Percentiles rank a stretch among this genome's conserved stretches.
Conservation (phyloP, 2,329 filamentous ascomycete species). For the Penicillium sp. region DNA sequence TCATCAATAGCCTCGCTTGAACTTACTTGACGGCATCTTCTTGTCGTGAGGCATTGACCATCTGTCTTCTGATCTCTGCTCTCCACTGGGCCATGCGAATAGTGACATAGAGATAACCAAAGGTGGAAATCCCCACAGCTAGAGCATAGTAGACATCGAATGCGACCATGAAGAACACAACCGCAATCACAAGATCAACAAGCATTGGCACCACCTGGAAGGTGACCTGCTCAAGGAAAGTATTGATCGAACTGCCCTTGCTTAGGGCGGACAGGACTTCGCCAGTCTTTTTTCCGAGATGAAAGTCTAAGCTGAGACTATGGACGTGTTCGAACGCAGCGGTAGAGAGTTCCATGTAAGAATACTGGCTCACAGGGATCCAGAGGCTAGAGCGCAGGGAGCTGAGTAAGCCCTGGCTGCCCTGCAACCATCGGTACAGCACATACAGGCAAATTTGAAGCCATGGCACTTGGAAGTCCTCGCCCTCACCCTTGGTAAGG, state of each 20-base stretch:
- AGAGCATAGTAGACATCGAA: slow-evolving; percentile 91
- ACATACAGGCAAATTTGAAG: slow-evolving; percentile 72
- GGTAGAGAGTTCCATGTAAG: slow-evolving; percentile 88
- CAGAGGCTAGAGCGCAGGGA: slow-evolving; percentile 80
- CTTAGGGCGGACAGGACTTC: slow-evolving; percentile 93
- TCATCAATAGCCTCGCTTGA: not conserved
- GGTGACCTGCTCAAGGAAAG: slow-evolving; percentile 92
- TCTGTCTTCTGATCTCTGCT: slow-evolving; percentile 83
- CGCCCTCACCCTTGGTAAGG: slow-evolving; percentile 59
- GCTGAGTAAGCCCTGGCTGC: slow-evolving; percentile 81
- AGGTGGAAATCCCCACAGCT: slow-evolving; percentile 84
- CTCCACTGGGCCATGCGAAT: slow-evolving; percentile 93
- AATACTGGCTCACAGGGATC: slow-evolving; percentile 97
- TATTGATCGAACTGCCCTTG: slow-evolving; percentile 94
- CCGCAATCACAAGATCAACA: slow-evolving; percentile 80
- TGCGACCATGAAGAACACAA: slow-evolving; percentile 71
- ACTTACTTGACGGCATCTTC: slow-evolving; percentile 88
- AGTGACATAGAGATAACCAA: slow-evolving; percentile 94
- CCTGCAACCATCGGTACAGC: slow-evolving; percentile 76
- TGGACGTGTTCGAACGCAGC: slow-evolving; percentile 98
- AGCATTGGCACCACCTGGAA: slow-evolving; percentile 96
- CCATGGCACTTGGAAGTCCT: slow-evolving; percentile 64
- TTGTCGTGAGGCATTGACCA: slow-evolving; percentile 92
- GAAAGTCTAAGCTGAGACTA: slow-evolving; percentile 90
- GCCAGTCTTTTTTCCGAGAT: slow-evolving; percentile 92